Evolutionary conservation across 441 rosid species (phyloP).

Genomic region (Euphorbia corollata): DNA sequence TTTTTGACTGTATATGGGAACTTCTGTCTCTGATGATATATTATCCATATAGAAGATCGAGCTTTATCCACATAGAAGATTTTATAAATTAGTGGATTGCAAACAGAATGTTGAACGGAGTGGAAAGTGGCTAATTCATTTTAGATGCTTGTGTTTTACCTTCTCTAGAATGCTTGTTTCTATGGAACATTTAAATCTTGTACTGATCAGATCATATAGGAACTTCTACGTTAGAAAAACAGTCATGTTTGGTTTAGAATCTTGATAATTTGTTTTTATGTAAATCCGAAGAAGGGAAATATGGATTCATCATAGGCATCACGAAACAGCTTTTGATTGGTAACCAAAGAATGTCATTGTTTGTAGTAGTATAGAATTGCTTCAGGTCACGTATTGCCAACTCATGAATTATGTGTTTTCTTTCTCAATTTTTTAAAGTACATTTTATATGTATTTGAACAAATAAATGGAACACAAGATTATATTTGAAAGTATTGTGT

Average conservation of each 20-base stretch:
- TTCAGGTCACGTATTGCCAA: neutral
- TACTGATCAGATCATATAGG: neutral
- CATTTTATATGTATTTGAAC: neutral
- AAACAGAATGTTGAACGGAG: neutral
- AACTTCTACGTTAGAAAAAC: neutral
- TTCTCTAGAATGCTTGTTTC: no score
- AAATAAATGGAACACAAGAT: neutral
- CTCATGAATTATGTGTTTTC: neutral
- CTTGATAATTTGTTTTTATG: neutral
- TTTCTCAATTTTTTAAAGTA: neutral
- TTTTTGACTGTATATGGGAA: neutral
- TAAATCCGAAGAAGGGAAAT: neutral
- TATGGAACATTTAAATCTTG: no score
- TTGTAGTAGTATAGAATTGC: conserved; percentile 2
- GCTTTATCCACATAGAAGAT: neutral
- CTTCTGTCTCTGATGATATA: neutral
- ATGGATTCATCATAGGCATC: neutral
- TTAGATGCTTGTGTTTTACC: neutral
- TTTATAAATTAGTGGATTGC: neutral
- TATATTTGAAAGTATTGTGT: neutral
- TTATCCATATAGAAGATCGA: neutral
- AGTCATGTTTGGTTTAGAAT: neutral
- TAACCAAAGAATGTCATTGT: neutral
- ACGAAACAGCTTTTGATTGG: neutral
- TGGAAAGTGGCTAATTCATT: neutral